Evolutionary conservation across 2,329 filamentous ascomycete species (phyloP).

Genomic region (Parastagonospora avenae): DNA sequence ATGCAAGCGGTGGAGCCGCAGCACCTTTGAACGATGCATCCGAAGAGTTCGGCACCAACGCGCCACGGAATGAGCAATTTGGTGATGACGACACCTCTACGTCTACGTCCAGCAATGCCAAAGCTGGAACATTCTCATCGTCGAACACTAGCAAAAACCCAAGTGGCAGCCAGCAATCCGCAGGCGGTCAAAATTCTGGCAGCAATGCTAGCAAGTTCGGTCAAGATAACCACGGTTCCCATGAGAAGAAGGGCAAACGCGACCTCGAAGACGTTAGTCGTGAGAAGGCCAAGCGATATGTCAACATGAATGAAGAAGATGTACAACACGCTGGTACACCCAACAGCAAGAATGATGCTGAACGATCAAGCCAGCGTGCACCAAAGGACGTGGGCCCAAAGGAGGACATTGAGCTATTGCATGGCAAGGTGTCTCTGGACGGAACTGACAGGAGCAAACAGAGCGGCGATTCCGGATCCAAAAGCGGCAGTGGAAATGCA

Average conservation of each 20-base stretch:
- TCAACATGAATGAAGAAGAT: conserved; percentile 12
- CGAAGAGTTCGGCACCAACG: conserved; percentile 9
- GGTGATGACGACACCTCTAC: neutral
- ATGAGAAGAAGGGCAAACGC: neutral
- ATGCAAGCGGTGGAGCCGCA: conserved; percentile 10
- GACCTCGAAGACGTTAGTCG: conserved; percentile 3
- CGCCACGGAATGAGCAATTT: conserved; percentile 7
- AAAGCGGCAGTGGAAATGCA: neutral
- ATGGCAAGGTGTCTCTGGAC: conserved; percentile 3
- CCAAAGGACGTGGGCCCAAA: conserved; percentile 1
- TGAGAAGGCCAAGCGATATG: conserved; percentile 10
- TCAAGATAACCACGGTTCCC: neutral
- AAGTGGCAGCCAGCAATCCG: neutral
- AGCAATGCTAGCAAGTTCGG: neutral
- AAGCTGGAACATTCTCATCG: neutral
- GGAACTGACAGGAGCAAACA: neutral
- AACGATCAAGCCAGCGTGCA: conserved; percentile 3
- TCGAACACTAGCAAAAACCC: neutral
- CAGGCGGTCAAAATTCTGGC: neutral
- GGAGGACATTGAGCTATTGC: conserved; percentile 14
- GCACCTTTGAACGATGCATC: conserved; percentile 7
- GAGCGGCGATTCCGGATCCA: neutral
- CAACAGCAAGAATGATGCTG: conserved; percentile 1
- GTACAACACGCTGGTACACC: neutral
- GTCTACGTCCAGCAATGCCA: neutral